These are phyloP conservation scores for Candida alai DNA, from an alignment of 805 yeast species.

Conservation along the genomic window DNA sequence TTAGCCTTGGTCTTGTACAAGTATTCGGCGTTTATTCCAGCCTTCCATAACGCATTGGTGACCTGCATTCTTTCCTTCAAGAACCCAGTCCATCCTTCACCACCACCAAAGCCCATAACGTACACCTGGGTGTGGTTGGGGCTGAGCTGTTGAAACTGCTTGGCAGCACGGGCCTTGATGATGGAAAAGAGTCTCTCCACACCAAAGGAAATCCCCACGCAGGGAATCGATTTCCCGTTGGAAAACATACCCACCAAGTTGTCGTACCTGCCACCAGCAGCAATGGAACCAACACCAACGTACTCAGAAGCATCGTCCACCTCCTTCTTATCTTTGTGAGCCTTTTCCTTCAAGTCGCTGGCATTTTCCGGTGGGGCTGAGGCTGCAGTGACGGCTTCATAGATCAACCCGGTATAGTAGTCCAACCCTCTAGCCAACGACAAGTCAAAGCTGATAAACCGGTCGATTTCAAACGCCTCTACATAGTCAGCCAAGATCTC, in stretches of 20 bases:
- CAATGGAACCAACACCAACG: conserved; percentile 97
- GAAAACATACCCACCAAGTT: conserved; percentile 96
- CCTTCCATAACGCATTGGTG: conserved; percentile 79
- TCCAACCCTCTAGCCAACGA: conserved; percentile 97
- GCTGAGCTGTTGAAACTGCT: conserved; percentile 58
- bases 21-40: conserved; percentile 87
- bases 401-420: conserved; percentile 94
- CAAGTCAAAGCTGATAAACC: conserved; percentile 77
- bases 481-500: conserved; percentile 66
- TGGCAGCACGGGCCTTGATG: conserved; percentile 69
- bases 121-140: conserved; percentile 89
- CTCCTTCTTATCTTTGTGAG: conserved; percentile 27
- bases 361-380: conserved; percentile 94
- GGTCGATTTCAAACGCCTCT: conserved; percentile 74
- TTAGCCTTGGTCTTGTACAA: conserved; percentile 91
- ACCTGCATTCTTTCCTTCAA: conserved; percentile 87
- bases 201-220: conserved; percentile 97
- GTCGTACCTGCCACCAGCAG: conserved; percentile 99
- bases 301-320: conserved; percentile 93
- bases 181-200: conserved; percentile 92
- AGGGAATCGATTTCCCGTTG: conserved; percentile 87
- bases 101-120: conserved; percentile 98
- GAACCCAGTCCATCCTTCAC: conserved; percentile 93
- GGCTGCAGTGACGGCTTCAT: conserved; percentile 92
- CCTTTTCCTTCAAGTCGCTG: conserved; percentile 53